Evolutionary conservation across 805 yeast species (phyloP).

Genomic region (Cyberlindnera japonica): DNA sequence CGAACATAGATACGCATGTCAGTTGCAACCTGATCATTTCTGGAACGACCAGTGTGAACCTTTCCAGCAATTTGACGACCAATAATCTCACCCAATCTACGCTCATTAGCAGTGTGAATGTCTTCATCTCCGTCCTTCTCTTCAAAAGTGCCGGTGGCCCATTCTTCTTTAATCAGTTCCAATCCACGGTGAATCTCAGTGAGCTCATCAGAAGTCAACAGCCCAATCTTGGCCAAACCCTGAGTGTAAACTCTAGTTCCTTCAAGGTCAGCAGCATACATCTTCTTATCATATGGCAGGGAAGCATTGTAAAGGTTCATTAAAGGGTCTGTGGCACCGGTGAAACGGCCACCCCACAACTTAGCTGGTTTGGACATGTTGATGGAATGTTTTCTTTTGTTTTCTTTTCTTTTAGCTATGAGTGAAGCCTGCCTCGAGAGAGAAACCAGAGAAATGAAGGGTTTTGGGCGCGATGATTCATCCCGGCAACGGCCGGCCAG

Average conservation of each 20-base stretch:
- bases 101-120: conserved; percentile 97
- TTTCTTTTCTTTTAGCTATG: too few species aligned
- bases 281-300: conserved; percentile 88
- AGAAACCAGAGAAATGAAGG: not conserved
- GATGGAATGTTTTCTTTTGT: too few species aligned
- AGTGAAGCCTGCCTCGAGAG: not conserved
- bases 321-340: conserved; percentile 94
- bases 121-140: conserved; percentile 94
- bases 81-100: conserved; percentile 93
- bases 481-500: not conserved
- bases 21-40: conserved; percentile 99
- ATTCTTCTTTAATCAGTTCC: conserved; percentile 66
- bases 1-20: conserved; percentile 95
- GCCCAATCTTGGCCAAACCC: conserved; percentile 76
- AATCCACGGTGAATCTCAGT: conserved; percentile 81
- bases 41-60: conserved; percentile 98
- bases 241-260: conserved; percentile 92
- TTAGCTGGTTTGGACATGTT: conserved; percentile 39
- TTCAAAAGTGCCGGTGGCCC: conserved; percentile 66
- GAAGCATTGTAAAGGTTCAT: conserved; percentile 98
- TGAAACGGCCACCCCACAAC: conserved; percentile 98
- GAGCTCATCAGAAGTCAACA: conserved; percentile 71
- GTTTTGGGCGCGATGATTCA: not conserved
- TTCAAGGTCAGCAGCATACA: conserved; percentile 91
- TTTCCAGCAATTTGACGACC: conserved; percentile 94